A percentile compares a stretch with the other conserved stretches of the same genome.
Conservation (phyloP, 805 yeast genomes). For the Wickerhamomyces alni region DNA sequence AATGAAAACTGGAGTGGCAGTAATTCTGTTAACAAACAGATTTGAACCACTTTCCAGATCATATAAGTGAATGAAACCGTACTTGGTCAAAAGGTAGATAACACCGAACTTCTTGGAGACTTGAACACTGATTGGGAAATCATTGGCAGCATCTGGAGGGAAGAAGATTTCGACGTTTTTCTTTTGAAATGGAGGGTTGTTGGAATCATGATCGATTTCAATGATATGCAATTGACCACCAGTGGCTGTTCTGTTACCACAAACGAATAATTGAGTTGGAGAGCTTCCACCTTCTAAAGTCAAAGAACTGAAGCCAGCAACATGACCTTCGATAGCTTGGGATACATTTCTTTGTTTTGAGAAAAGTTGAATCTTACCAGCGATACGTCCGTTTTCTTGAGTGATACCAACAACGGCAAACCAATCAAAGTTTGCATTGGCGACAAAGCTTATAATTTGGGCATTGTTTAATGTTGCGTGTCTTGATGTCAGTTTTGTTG, state of each 20-base stretch:
- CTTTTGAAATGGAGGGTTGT: slow-evolving; percentile 81
- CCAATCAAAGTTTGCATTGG: slow-evolving; percentile 82
- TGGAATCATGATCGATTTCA: slow-evolving; percentile 91
- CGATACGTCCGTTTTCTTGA: slow-evolving; percentile 89
- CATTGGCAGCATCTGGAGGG: slow-evolving; percentile 94
- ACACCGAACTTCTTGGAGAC: slow-evolving; percentile 83
- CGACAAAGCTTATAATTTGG: slow-evolving; percentile 87
- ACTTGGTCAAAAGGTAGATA: slow-evolving; percentile 84
- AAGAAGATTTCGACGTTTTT: slow-evolving; percentile 89
- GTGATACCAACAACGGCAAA: slow-evolving; percentile 92
- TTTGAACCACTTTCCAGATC: slow-evolving; percentile 91
- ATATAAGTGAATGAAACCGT: slow-evolving; percentile 93
- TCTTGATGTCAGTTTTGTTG: slow-evolving; percentile 73
- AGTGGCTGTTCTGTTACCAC: slow-evolving; percentile 82
- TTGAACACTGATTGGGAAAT: slow-evolving; percentile 92
- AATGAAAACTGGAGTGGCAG: slow-evolving; percentile 92
- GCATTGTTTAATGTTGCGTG: slow-evolving; percentile 72
- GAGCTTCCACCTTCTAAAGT: slow-evolving; percentile 66
- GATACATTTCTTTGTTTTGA: slow-evolving; percentile 86
- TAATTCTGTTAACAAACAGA: slow-evolving; percentile 91
- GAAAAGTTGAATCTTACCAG: slow-evolving; percentile 91
- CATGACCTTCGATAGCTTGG: slow-evolving; percentile 97
- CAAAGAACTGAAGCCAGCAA: slow-evolving; percentile 79
- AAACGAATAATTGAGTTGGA: slow-evolving; percentile 78
- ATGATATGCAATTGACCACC: slow-evolving; percentile 81